Evolutionary conservation across 305 asterid species (phyloP).

Genomic region (Rubia tinctorum): DNA sequence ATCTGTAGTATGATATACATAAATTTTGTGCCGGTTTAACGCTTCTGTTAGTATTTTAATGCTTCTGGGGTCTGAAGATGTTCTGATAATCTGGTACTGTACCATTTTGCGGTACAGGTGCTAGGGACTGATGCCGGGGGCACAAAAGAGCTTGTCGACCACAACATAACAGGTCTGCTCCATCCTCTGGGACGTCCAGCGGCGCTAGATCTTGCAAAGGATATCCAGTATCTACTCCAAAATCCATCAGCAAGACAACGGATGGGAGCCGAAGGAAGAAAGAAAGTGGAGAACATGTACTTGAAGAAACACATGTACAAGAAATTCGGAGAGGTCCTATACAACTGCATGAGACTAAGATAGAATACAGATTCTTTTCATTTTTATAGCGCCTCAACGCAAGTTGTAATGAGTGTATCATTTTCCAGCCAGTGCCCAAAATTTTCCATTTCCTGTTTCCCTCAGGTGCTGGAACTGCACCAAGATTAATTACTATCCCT

Average conservation of each 20-base stretch:
- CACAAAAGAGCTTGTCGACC: slow-evolving; percentile 83
- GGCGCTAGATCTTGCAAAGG: slow-evolving; percentile 53
- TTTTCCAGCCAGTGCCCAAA: background rate
- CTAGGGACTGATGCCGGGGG: slow-evolving; percentile 98
- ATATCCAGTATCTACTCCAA: slow-evolving; percentile 58
- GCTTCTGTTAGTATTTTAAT: background rate
- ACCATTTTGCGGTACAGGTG: slow-evolving; percentile 44
- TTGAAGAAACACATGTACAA: slow-evolving; percentile 87
- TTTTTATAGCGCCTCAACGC: background rate
- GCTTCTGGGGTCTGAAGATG: background rate
- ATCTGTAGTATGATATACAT: background rate
- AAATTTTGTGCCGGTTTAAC: background rate
- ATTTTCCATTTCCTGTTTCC: background rate
- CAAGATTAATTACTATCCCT: background rate
- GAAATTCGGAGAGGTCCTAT: slow-evolving; percentile 83
- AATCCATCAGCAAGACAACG: slow-evolving; percentile 59
- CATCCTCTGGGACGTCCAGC: slow-evolving; percentile 88
- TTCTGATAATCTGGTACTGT: background rate
- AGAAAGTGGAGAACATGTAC: slow-evolving; percentile 82
- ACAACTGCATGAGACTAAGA: slow-evolving; percentile 81
- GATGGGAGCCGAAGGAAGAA: slow-evolving; percentile 76
- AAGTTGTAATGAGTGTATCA: slow-evolving; percentile 5
- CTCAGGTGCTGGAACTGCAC: slow-evolving; percentile 4
- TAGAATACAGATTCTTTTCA: slow-evolving; percentile 24
- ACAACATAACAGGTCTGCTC: slow-evolving; percentile 76